Evolutionary conservation across 345 rosid genomes (phyloP).

Genomic region (Ceriops tagal): DNA sequence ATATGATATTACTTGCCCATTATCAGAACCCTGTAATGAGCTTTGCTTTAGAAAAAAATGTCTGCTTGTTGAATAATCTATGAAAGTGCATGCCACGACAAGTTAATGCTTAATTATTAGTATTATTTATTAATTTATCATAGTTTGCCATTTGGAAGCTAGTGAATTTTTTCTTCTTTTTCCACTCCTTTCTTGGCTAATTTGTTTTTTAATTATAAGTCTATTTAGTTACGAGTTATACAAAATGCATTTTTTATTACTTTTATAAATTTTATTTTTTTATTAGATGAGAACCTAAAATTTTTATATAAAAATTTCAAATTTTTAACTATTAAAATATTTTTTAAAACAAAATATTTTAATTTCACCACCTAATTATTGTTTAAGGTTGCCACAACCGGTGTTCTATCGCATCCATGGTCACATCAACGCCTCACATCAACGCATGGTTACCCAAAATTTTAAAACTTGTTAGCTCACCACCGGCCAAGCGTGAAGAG

Average conservation of each 20-base stretch:
- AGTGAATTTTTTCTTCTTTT: neutral
- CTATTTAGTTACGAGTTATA: no score
- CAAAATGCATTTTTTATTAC: no score
- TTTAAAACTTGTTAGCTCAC: neutral
- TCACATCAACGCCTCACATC: neutral
- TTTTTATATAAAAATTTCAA: no score
- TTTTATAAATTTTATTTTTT: no score
- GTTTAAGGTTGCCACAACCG: neutral
- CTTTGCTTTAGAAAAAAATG: no score
- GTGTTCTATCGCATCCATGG: neutral
- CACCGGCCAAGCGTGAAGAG: no score
- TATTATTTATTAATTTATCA: neutral
- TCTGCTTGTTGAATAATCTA: neutral
- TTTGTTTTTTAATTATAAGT: neutral
- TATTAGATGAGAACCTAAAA: no score
- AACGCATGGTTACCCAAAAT: neutral
- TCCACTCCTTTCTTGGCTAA: neutral
- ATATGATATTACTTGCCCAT: neutral
- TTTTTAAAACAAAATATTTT: neutral
- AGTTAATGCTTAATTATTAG: neutral
- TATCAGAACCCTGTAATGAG: no score
- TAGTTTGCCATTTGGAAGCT: neutral
- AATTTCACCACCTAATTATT: neutral
- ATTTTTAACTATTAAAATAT: no score
- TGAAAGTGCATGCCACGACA: slow-evolving; percentile 6